Evolutionary conservation across 2,329 filamentous ascomycete species (phyloP).

Genomic region (Alternaria incomplexa): DNA sequence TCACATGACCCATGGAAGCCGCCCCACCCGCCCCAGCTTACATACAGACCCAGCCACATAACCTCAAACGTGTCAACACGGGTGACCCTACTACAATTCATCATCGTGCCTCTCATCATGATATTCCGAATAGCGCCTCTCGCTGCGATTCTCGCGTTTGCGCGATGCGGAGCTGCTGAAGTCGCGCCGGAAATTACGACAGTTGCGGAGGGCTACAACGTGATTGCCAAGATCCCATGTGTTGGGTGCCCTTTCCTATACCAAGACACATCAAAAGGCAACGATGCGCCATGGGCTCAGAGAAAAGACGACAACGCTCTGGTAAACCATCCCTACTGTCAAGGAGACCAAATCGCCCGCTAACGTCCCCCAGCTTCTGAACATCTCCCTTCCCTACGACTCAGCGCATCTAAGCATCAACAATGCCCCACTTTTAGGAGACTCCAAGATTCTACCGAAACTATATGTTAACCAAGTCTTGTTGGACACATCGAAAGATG

Average conservation of each 20-base stretch:
- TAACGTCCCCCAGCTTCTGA: constrained; percentile 28
- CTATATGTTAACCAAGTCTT: constrained; percentile 41
- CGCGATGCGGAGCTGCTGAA: constrained; percentile 12
- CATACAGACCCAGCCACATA: neutral
- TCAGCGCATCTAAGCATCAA: constrained; percentile 35
- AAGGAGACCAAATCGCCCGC: neutral
- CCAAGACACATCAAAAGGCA: constrained; percentile 36
- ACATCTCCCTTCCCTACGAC: constrained; percentile 39
- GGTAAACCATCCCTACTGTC: constrained; percentile 8
- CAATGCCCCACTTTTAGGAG: constrained; percentile 27
- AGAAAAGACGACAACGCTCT: constrained; percentile 37
- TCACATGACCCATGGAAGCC: constrained; percentile 11
- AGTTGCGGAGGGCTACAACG: constrained; percentile 38
- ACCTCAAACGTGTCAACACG: constrained; percentile 19
- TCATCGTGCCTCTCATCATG: constrained; percentile 14
- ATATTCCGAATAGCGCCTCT: constrained; percentile 17
- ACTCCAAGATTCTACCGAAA: constrained; percentile 23
- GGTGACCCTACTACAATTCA: neutral
- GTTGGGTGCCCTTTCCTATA: constrained; percentile 41
- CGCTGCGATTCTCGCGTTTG: constrained; percentile 1
- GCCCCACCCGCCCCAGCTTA: constrained; percentile 18
- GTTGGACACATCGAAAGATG: constrained; percentile 21
- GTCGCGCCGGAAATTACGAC: constrained; percentile 41
- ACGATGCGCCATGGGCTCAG: constrained; percentile 31
- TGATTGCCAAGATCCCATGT: constrained; percentile 43